Base-by-base conservation (phyloP, 495 filamentous ascomycete genomes). In the Pseudomonodictys pantanalensis region DNA sequence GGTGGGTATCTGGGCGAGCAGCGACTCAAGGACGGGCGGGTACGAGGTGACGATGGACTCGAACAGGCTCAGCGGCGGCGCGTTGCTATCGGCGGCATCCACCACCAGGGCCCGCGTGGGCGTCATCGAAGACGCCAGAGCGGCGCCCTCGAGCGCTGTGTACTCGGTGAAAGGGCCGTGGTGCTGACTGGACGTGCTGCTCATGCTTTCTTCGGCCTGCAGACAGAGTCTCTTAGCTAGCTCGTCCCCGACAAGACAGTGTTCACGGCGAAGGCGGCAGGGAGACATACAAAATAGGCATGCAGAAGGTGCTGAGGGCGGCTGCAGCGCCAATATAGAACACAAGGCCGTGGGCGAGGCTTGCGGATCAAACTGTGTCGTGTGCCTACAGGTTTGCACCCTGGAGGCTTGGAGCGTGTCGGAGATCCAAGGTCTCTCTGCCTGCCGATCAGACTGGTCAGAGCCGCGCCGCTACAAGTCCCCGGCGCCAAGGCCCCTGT, bases 1-100 rank as follows among this genome's bases (percentile, higher is more conserved):
- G 41, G 82, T 84, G 32, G 81, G 81, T 29, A 80, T 70, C 49
- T 83, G 80, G n/a, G 79, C 75, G 15, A 83, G 71, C 17, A 85
- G 74, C 17, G 79, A 83, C 66, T 83, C 81, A 50, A 83, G 70
- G 43, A 85, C 74, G 23, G 81, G 80, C 30, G 78, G 75, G 64
- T 83, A 76, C 20, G 79, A 76, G 26, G 79, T 79, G 52, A 85
- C 64, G 47, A 82, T 72, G 57, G 72, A 67, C 62, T 83, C 81
- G 60, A 84, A 81, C 35, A 56, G 54, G 48, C 56, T 61, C 32
- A 64, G 50, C 26, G 52, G 11, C 18, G 47, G 39, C 23, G 24
- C 12, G 22, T 43, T 33, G 20, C 49, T 45, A 24, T 28, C 47
- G 17, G 28, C 3, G 5, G 20, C 38, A 41, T 41, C 20, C 17